Evolutionary conservation across 129 eudicot genomes (phyloP), one percentile per base, ranked within the genome.

Genomic region (Flaveria brownii): DNA sequence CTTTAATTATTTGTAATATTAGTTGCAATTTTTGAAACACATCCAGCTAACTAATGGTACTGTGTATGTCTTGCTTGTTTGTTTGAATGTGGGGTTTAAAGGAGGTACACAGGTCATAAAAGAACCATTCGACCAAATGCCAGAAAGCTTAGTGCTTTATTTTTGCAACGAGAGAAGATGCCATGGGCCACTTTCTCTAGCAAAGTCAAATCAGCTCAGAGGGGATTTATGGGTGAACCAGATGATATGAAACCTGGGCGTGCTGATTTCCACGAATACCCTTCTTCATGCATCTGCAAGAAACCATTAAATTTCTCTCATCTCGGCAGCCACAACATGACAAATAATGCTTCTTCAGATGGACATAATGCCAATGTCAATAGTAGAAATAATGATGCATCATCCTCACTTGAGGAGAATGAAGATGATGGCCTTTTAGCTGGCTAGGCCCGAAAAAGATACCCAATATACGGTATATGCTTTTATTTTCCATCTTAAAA

Each of bases 191-290:
- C 82, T 20, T 94, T 94, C 76, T 85, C 97, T 23, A 89, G 74
- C 63, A 94, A 87, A 84, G 93, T 94, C 26, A 91, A 89, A 82
- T 91, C 96, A 30, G 85, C 91, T 78, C 97, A 94, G 79, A 88
- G 93, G 81, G 99, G 96, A 23, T 94, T 91, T 82, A 88, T 94
- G 93, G 99, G 97, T 16, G 99, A 94, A 77, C 99, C 99, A 2
- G 90, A 91, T 72, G 99, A 94, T 77, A 84, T 91, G 80, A 93
- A 78, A 81, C 91, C 89, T 2, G 96, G 98, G 22, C 85, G 88
- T 77, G 88, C 84, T 0, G 99, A 94, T 25, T 94, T 94, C 68
- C 92, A 87, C 22, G 97, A 91, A 82, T 89, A 82, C 70, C 99
- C 99, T 57, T 82, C 91, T 36, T 74, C 97, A 15, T 94, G 99